phyloP scores from a whole-genome alignment of 768 basidiomycete species.

The Pholiota molesta region DNA sequence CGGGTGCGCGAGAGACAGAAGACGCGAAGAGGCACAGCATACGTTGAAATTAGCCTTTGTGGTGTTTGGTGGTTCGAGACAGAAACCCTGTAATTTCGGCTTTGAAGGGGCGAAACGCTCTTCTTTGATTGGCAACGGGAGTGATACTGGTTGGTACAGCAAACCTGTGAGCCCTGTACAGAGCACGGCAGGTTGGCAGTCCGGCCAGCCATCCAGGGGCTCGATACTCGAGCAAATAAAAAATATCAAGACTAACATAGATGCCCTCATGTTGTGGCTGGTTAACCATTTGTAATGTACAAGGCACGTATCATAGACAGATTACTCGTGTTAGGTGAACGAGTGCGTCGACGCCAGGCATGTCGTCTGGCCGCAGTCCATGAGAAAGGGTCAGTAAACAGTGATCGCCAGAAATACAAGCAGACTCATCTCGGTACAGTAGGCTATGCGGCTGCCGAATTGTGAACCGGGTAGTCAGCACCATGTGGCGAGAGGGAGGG shows the following conservation, averaged over 20 bases:
- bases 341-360: not conserved
- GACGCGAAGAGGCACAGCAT: too few relatives aligned
- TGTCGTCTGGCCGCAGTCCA: not conserved
- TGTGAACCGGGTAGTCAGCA: not conserved
- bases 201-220: not conserved
- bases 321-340: not conserved
- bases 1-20: not conserved
- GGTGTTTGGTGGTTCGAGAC: too few relatives aligned
- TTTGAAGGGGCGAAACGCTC: not conserved
- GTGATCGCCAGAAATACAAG: not conserved
- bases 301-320: not conserved
- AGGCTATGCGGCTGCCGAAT: not conserved
- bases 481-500: too few relatives aligned
- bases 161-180: not conserved
- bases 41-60: too few relatives aligned
- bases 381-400: not conserved
- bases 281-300: not conserved
- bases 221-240: not conserved
- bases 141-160: not conserved
- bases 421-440: not conserved
- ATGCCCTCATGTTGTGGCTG: not conserved
- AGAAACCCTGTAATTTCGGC: not conserved
- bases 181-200: not conserved
- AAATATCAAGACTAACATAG: not conserved
- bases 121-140: not conserved